Conservation (phyloP, 2,329 filamentous ascomycete species). For the Gliomastix tumulicola region DNA sequence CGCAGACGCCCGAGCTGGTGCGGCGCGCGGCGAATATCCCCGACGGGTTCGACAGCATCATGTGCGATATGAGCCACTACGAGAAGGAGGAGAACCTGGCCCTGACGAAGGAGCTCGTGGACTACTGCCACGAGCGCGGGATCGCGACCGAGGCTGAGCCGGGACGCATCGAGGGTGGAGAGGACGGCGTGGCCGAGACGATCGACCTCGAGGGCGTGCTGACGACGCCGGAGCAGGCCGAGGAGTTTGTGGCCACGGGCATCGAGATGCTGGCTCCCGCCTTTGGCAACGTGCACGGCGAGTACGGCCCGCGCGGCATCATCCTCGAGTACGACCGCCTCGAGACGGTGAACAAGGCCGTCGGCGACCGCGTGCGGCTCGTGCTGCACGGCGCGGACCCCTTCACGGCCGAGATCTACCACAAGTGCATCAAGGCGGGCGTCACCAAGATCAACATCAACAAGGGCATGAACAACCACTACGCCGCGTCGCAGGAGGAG, state of each 20-base stretch:
- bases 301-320: conserved; percentile 57
- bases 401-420: conserved; percentile 39
- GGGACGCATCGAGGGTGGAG: conserved; percentile 34
- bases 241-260: conserved; percentile 63
- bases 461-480: conserved; percentile 35
- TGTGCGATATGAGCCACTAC: conserved; percentile 72
- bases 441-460: conserved; percentile 54
- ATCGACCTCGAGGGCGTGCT: conserved; percentile 39
- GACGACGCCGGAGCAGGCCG: conserved; percentile 62
- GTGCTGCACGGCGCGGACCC: conserved; percentile 51
- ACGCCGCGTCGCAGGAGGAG: conserved; percentile 33
- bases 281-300: conserved; percentile 72
- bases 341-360: conserved; percentile 9
- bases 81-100: conserved; percentile 63
- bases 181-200: conserved; percentile 63
- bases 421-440: conserved; percentile 40
- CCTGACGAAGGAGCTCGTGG: conserved; percentile 53
- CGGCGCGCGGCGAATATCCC: conserved; percentile 44
- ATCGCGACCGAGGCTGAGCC: conserved; percentile 63
- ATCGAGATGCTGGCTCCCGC: conserved; percentile 71
- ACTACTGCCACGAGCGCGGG: conserved; percentile 53
- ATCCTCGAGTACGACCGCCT: conserved; percentile 43
- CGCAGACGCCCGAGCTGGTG: conserved; percentile 54
- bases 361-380: conserved; percentile 28
- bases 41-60: conserved; percentile 61